Evolutionary conservation across 331 rosid genomes (phyloP).

Genomic region (Cydonia oblonga): DNA sequence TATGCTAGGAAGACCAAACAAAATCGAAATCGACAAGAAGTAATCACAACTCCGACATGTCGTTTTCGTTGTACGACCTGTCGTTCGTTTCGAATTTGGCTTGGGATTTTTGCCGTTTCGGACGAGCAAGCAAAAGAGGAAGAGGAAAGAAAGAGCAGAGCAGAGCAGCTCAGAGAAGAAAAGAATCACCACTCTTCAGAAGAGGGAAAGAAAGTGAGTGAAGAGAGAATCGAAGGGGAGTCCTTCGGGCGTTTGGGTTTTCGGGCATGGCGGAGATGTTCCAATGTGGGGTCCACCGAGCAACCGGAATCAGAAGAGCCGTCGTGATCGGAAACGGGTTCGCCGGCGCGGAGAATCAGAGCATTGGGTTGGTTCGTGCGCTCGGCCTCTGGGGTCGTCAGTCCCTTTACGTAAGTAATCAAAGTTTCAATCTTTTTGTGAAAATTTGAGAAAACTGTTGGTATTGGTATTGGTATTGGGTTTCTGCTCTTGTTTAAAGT

Average conservation of each 20-base stretch:
- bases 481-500: neutral
- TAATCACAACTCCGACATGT: neutral
- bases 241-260: constrained; percentile 13
- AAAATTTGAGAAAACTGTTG: neutral
- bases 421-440: neutral
- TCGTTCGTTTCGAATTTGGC: neutral
- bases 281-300: constrained; percentile 34
- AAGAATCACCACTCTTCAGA: neutral
- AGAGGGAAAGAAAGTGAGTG: neutral
- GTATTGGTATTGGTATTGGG: neutral
- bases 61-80: neutral
- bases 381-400: constrained; percentile 62
- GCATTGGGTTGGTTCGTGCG: constrained; percentile 78
- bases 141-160: neutral
- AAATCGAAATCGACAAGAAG: too few species aligned
- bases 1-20: too few species aligned
- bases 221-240: neutral
- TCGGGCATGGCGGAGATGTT: constrained; percentile 35
- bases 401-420: constrained; percentile 42
- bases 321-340: constrained; percentile 76
- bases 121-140: neutral
- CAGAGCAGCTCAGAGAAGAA: neutral
- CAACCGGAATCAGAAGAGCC: constrained; percentile 48
- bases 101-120: neutral
- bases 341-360: constrained; percentile 88